Conservation (phyloP, 2,329 filamentous ascomycete species). For the Monilinia fructicola region DNA sequence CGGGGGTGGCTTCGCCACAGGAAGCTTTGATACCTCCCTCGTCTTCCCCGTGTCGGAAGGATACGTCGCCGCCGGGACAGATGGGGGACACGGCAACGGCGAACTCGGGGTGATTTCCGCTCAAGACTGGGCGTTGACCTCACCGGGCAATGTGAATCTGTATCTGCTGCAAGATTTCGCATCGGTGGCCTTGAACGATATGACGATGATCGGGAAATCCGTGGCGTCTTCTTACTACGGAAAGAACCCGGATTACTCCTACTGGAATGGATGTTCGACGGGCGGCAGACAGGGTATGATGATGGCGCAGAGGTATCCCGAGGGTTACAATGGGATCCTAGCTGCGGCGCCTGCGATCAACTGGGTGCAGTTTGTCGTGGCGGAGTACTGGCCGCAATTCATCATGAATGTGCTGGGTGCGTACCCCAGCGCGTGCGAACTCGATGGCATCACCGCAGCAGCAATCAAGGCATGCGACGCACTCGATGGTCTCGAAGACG, state of each 20-base stretch:
- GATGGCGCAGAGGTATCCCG: slow-evolving; percentile 43
- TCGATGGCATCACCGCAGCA: slow-evolving; percentile 33
- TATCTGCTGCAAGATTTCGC: slow-evolving; percentile 43
- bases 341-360: slow-evolving; percentile 44
- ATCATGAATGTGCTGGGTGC: slow-evolving; percentile 13
- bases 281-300: slow-evolving; percentile 44
- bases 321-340: slow-evolving; percentile 45
- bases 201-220: slow-evolving; percentile 39
- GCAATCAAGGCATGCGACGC: slow-evolving; percentile 51
- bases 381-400: slow-evolving; percentile 16
- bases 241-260: slow-evolving; percentile 40
- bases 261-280: slow-evolving; percentile 44
- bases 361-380: neutral
- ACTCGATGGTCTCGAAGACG: slow-evolving; percentile 50
- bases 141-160: slow-evolving; percentile 29
- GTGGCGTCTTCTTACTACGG: slow-evolving; percentile 42
- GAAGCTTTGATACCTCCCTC: neutral
- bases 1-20: neutral
- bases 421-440: neutral
- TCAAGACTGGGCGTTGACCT: slow-evolving; percentile 15
- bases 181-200: slow-evolving; percentile 42
- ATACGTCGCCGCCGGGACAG: slow-evolving; percentile 9
- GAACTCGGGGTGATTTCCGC: neutral
- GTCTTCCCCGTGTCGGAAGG: neutral
- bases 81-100: neutral